Percentiles rank a stretch among this genome's conserved stretches.
These are phyloP conservation scores for Gossypium longicalyx DNA, from an alignment of 345 rosid genomes.

Conservation along the genomic window DNA sequence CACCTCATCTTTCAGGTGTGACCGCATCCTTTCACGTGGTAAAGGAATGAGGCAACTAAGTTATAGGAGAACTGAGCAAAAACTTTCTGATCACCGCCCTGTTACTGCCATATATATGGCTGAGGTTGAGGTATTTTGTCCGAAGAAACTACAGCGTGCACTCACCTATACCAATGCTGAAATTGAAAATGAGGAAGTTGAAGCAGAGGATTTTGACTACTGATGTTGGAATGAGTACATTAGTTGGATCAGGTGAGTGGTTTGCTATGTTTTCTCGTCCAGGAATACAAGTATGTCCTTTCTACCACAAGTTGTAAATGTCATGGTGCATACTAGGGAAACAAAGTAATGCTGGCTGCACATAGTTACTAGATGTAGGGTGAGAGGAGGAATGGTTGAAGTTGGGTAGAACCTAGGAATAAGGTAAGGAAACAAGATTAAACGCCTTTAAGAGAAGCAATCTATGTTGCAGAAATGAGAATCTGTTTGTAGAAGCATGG, in stretches of 20 bases:
- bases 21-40: constrained; percentile 74
- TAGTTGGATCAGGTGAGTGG: constrained; percentile 35
- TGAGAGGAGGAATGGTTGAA: background rate
- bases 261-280: background rate
- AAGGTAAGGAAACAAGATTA: background rate
- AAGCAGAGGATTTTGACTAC: constrained; percentile 23
- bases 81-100: constrained; percentile 90
- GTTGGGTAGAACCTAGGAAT: background rate
- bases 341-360: background rate
- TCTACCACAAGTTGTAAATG: background rate
- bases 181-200: constrained; percentile 49
- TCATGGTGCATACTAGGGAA: background rate
- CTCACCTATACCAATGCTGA: constrained; percentile 88
- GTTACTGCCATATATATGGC: constrained; percentile 75
- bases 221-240: constrained; percentile 30
- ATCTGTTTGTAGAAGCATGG: background rate
- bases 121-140: constrained; percentile 80
- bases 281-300: background rate
- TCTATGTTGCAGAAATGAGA: background rate
- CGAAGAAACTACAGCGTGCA: constrained; percentile 74
- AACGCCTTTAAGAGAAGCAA: background rate
- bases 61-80: constrained; percentile 68
- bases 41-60: constrained; percentile 72
- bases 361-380: background rate
- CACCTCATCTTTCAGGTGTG: constrained; percentile 54